Percentiles rank a stretch among this genome's conserved stretches.
Conservation (phyloP, 2,329 filamentous ascomycete species). For the Fusarium annulatum region DNA sequence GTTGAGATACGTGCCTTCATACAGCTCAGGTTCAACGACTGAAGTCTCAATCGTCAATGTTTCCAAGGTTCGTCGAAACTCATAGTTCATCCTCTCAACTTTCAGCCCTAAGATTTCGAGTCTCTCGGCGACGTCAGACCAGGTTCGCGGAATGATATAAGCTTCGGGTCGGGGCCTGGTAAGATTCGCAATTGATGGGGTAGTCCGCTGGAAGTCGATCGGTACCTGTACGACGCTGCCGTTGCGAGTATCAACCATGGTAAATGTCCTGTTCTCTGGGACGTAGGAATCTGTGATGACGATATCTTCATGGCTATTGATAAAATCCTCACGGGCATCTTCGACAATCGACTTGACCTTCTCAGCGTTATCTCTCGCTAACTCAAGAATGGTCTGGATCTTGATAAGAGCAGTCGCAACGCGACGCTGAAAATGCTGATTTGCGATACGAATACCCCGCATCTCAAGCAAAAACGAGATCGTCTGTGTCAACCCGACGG, state of each 20-base stretch:
- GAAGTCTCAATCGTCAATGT: constrained; percentile 3
- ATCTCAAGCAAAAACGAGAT: constrained; percentile 13
- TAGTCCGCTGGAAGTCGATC: constrained; percentile 11
- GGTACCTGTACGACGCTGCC: constrained; percentile 6
- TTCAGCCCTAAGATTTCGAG: background rate
- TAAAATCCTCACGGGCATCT: background rate
- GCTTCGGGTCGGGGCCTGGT: constrained; percentile 4
- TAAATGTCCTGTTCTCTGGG: constrained; percentile 1
- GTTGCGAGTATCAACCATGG: constrained; percentile 6
- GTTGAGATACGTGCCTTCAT: constrained; percentile 16
- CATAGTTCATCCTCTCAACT: constrained; percentile 3
- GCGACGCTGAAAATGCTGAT: constrained; percentile 23
- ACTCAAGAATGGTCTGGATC: constrained; percentile 14
- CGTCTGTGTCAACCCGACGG: background rate
- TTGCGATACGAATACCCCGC: constrained; percentile 6
- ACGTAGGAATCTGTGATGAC: background rate
- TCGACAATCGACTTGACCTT: constrained; percentile 10
- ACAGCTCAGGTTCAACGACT: background rate
- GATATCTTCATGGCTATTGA: constrained; percentile 13
- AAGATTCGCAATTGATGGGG: constrained; percentile 7
- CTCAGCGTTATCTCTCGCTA: background rate
- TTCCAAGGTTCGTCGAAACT: background rate
- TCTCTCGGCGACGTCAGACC: background rate
- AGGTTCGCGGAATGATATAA: constrained; percentile 11
- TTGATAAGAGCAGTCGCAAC: constrained; percentile 10